Conservation (phyloP, 2,329 filamentous ascomycete genomes). For the Amphichorda felina region DNA sequence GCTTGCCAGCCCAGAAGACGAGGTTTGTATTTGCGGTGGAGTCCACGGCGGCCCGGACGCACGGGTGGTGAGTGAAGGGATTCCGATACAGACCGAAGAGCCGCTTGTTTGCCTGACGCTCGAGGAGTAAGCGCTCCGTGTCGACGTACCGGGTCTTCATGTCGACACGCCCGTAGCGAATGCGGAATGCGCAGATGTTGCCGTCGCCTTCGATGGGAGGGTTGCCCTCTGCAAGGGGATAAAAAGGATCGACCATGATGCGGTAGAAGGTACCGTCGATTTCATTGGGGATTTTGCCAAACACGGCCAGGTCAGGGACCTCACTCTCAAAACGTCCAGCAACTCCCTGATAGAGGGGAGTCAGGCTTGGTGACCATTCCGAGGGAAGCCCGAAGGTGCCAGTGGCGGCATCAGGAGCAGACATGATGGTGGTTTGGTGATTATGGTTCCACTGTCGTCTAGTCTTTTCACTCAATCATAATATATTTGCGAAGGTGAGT, state of each 20-base stretch:
- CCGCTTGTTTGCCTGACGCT: constrained; percentile 20
- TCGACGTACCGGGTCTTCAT: constrained; percentile 24
- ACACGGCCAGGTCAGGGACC: constrained; percentile 4
- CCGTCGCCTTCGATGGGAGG: constrained; percentile 27
- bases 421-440: no score
- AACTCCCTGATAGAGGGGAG: no score
- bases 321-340: constrained; percentile 1
- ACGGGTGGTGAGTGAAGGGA: constrained; percentile 20
- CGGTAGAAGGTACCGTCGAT: constrained; percentile 13
- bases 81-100: constrained; percentile 25
- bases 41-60: constrained; percentile 17
- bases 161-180: constrained; percentile 18
- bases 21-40: no score
- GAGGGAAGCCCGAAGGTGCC: no score
- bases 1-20: no score
- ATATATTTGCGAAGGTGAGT: no score
- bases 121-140: constrained; percentile 25
- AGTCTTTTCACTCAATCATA: no score
- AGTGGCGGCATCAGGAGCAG: no score
- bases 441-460: no score
- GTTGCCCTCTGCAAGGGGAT: constrained; percentile 18
- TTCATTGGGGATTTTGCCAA: constrained; percentile 9
- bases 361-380: no score
- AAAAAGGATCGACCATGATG: constrained; percentile 28
- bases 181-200: constrained; percentile 21